Conservation (phyloP, 257 asterid species). For the Penstemon barbatus region DNA sequence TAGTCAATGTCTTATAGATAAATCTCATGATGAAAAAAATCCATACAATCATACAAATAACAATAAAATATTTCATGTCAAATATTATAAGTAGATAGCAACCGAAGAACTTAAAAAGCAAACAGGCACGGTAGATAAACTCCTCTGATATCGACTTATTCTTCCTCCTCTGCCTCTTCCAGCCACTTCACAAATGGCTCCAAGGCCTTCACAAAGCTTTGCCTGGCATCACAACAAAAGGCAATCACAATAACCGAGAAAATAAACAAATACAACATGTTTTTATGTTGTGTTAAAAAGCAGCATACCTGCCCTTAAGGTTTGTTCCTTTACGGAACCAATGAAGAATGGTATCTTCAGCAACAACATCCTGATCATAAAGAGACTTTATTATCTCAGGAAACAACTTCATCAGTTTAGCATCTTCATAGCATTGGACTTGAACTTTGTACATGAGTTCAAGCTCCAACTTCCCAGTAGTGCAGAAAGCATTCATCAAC, state of each 20-base stretch:
- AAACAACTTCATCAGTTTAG: conserved; percentile 91
- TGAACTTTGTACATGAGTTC: conserved; percentile 96
- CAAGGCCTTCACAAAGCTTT: conserved; percentile 84
- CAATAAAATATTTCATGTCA: not conserved
- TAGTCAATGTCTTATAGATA: not conserved
- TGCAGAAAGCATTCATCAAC: conserved; percentile 78
- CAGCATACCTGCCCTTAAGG: conserved; percentile 82
- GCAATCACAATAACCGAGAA: not conserved
- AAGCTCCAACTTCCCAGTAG: conserved; percentile 82
- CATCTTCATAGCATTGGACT: conserved; percentile 95
- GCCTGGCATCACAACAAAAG: conserved; percentile 44
- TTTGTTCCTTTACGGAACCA: conserved; percentile 95
- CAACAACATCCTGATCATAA: conserved; percentile 91
- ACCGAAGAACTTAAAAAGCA: conserved; percentile 3
- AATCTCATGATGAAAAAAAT: no score
- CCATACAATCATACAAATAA: not conserved
- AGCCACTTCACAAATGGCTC: conserved; percentile 97
- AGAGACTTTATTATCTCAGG: conserved; percentile 94
- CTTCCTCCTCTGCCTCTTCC: conserved; percentile 99
- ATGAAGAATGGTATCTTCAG: conserved; percentile 93
- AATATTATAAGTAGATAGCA: not conserved
- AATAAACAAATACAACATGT: not conserved
- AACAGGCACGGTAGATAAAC: not conserved
- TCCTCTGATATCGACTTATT: conserved; percentile 31
- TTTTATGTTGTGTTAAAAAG: not conserved